Conservation (phyloP, 345 rosid genomes). For the Isatis tinctoria region DNA sequence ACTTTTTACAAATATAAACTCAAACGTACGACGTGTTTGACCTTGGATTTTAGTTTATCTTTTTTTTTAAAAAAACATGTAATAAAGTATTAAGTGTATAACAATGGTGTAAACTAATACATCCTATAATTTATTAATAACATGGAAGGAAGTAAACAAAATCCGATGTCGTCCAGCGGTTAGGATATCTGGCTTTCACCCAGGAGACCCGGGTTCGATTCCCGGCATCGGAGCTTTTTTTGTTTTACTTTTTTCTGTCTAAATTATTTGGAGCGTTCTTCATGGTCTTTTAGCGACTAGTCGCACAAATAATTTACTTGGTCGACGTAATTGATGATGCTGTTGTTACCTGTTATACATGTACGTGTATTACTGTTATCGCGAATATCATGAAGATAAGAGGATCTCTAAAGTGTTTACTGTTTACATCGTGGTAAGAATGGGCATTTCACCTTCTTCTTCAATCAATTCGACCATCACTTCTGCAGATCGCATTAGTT, state of each 20-base stretch:
- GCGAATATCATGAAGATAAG: too few relatives aligned
- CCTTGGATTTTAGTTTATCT: neutral
- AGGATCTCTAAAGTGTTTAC: too few relatives aligned
- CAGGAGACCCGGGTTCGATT: conserved; percentile 98
- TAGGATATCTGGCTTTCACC: conserved; percentile 97
- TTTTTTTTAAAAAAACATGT: neutral
- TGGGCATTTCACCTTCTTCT: too few relatives aligned
- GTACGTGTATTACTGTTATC: too few relatives aligned
- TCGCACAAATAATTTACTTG: too few relatives aligned
- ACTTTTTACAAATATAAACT: neutral
- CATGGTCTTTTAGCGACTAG: too few relatives aligned
- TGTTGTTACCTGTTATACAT: too few relatives aligned
- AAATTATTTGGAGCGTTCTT: neutral
- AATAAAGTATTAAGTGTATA: neutral
- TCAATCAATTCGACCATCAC: too few relatives aligned
- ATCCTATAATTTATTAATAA: neutral
- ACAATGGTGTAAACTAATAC: neutral
- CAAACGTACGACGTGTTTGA: neutral
- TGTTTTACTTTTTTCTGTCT: neutral
- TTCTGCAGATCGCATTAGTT: too few relatives aligned
- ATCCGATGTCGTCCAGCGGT: conserved; percentile 93
- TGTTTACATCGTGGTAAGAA: too few relatives aligned
- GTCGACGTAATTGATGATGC: too few relatives aligned
- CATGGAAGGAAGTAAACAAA: neutral
- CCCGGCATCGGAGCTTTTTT: conserved; percentile 75